Evolutionary conservation across 106 monocot species (phyloP), one percentile per base, ranked within the genome.

Genomic region (Amphibolis antarctica): DNA sequence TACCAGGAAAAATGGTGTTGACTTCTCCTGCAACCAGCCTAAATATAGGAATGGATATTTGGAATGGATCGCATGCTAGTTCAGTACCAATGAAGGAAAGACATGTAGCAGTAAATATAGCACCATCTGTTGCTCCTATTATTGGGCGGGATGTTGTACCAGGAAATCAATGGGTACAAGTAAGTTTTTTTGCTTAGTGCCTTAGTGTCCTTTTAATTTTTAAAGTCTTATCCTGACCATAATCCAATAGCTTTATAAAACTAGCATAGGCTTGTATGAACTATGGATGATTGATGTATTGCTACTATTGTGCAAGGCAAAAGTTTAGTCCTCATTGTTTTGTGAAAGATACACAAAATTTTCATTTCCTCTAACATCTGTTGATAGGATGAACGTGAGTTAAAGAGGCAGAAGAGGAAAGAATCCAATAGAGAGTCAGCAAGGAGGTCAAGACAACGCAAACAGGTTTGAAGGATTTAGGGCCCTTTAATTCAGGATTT

Each of bases 361-460:
- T 18, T 60, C 30, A 24, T 12, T 31, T 14, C 44, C 53, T 14
- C n/a, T 25, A 61, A 44, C 21, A 53, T 18, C 44, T 61, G 36
- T 2, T 71, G 27, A 44, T 47, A 88, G 93, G 89, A 89, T 80
- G 89, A 94, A 21, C 75, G 79, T 27, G 88, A 88, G 73, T 28
- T 83, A 49, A 93, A 83, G 67, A 85, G 81, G 71, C 85, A 88
- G 64, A 85, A 77, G 66, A 88, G 93, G 70, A 88, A 93, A 68
- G 85, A 88, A 75, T 93, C 93, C 18, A 93, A 93, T 62, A 85
- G 93, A 74, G 93, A 93, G 65, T 93, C 93, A 66, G 88, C 93
- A 19, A 83, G 88, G 77, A 88, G 93, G 61, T 93, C 93, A 68
- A 93, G 93, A 75, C 74, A 83, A 55, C 78, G 93, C 14, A 85